Base-by-base conservation (phyloP, 1,284 basidiomycete genomes). In the Melampsora abietis-canadensis region DNA sequence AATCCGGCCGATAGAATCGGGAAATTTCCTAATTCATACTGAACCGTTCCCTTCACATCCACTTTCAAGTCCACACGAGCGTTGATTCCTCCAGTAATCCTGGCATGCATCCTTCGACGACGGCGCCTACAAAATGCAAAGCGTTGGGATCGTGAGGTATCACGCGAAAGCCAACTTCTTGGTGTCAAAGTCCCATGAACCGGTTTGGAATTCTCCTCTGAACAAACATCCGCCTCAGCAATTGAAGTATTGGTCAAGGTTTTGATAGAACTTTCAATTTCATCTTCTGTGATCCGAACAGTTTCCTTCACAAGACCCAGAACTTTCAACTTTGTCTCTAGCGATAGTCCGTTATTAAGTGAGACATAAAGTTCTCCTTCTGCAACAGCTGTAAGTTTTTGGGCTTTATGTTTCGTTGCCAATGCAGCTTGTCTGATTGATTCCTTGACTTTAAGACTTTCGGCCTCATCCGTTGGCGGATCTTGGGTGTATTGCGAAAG, bases 71-170 rank as follows among this genome's bases (percentile, higher is more conserved):
- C 59, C 31, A 61, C 17, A 2, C 64, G 64, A 5, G 69, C 62
- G 30, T 60, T 60, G 4, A 73, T 57, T 24, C 63, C 30, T n/a
- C 69, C 69, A 10, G 63, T 64, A n/a, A 73, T 31, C 44, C 54
- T 66, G 17, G 63, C 48, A 8, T 47, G 24, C 30, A 62, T 73
- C n/a, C 31, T 14, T 37, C 57, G 63, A 6, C n/a, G 69, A 31
- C 62, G 21, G n/a, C 19, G 48, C 37, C 48, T 61, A 31, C 69
- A 73, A 66, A 63, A 10, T 46, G 31, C 51, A 27, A 30, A 37
- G 6, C 60, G 60, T 1, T 37, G 21, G 7, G 60, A 30, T 15
- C 27, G 19, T 27, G 15, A 7, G n/a, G 19, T 8, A 7, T 47
- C 63, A 47, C 17, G 24, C 34, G 51, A 57, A 60, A 24, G 15